These are phyloP conservation scores for Pseudohalonectria lignicola DNA, from an alignment of 2,329 filamentous ascomycete species.

Conservation along the genomic window DNA sequence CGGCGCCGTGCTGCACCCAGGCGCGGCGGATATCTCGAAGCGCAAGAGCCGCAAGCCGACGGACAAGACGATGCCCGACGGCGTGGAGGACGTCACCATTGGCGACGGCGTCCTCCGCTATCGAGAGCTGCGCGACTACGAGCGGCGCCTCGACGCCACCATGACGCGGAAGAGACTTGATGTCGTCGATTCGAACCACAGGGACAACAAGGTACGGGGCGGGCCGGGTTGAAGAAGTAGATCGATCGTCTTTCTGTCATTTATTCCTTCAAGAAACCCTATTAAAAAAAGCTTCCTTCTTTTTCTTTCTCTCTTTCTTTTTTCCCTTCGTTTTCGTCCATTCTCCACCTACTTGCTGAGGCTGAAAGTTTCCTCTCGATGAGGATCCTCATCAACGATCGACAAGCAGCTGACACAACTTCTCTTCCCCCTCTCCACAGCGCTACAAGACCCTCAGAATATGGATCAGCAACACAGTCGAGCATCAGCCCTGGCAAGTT, in stretches of 20 bases:
- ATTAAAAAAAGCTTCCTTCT: too few relatives aligned
- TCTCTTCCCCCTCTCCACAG: too few relatives aligned
- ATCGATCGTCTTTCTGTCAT: too few relatives aligned
- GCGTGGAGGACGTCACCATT: conserved; percentile 70
- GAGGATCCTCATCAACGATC: too few relatives aligned
- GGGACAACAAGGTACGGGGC: conserved; percentile 54
- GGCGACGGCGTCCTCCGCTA: conserved; percentile 78
- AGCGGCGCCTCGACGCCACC: conserved; percentile 79
- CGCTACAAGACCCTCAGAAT: conserved; percentile 77
- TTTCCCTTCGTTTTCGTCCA: not conserved
- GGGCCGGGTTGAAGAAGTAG: too few relatives aligned
- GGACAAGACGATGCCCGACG: conserved; percentile 89
- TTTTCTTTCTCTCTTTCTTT: conserved; percentile 1
- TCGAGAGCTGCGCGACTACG: conserved; percentile 71
- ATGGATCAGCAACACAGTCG: conserved; percentile 90
- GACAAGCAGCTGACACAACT: too few relatives aligned
- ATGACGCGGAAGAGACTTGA: conserved; percentile 93
- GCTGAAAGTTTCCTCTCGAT: too few relatives aligned
- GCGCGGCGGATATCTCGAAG: conserved; percentile 60
- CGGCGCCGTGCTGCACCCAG: too few relatives aligned
- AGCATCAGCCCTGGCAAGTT: conserved; percentile 89
- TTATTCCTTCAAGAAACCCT: too few relatives aligned
- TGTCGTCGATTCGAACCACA: conserved; percentile 69
- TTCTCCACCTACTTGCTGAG: too few relatives aligned
- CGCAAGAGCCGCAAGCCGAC: conserved; percentile 81